Evolutionary conservation across 2,329 filamentous ascomycete genomes (phyloP), one percentile per base, ranked within the genome.

Genomic region (Fusarium armeniacum): DNA sequence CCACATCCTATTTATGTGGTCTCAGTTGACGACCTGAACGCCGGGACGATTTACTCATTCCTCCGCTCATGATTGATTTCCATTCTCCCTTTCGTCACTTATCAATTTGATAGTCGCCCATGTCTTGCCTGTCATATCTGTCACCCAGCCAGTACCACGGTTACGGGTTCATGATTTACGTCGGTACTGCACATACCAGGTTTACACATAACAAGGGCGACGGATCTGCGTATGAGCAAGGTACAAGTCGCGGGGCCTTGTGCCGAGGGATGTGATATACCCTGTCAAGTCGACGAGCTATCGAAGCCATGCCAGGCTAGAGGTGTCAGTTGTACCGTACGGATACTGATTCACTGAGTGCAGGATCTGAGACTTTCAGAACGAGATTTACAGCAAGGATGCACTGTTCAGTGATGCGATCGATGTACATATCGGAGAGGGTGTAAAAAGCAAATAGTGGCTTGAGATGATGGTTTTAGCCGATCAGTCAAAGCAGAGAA

Each of bases 121-220:
- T 70, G 67, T 70, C 51, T 70, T 54, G 55, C 24, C 51, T 65
- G 57, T 65, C 58, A 61, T 40, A 8, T 40, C 16, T 60, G 52
- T 70, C 67, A 67, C 67, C 67, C 67, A 57, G 67, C 67, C 67
- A 52, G 63, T 71, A 49, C 67, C 67, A 54, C 47, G 67, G 63
- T 52, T 70, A 58, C 38, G 67, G 67, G 33, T 67, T 56, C n/a
- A 32, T 24, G 33, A 41, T 20, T 33, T 44, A 26, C 24, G 11
- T 16, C 44, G 41, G 53, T 22, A 32, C 13, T 32, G 30, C 26
- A 51, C 41, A 43, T 54, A 24, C n/a, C 41, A 63, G 46, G 52
- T 26, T 51, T 18, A 22, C 33, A 46, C 36, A 69, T 50, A 40
- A 55, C 43, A 63, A 70, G 62, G 67, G 67, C 45, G 49, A 69